phyloP scores from a whole-genome alignment of 495 filamentous ascomycete genomes.

The Daldinia loculata region DNA sequence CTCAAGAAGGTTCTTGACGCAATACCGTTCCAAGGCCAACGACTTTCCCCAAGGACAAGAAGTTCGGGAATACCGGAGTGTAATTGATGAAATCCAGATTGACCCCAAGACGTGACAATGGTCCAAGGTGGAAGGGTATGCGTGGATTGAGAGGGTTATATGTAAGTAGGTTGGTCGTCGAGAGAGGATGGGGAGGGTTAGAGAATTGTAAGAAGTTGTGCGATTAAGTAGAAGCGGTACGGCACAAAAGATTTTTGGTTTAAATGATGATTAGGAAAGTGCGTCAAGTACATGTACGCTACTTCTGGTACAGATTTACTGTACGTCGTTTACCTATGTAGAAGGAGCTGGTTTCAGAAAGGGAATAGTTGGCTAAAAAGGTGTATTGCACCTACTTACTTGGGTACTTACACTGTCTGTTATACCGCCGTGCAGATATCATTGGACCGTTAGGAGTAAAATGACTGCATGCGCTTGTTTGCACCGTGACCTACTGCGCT shows the following conservation, averaged over 20 bases:
- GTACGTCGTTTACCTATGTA: background rate
- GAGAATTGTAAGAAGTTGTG: constrained; percentile 1
- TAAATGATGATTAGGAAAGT: background rate
- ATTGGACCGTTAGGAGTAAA: background rate
- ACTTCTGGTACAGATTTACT: background rate
- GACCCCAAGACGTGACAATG: constrained; percentile 28
- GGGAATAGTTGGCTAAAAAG: background rate
- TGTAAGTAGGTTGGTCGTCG: constrained; percentile 9
- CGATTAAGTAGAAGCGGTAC: background rate
- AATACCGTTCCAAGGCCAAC: constrained; percentile 25
- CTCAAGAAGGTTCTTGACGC: constrained; percentile 19
- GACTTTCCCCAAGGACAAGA: constrained; percentile 20
- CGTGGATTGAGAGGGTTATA: constrained; percentile 2
- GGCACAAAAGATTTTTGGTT: background rate
- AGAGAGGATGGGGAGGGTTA: background rate
- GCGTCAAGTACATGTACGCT: background rate
- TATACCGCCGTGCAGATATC: background rate
- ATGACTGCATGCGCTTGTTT: constrained; percentile 1
- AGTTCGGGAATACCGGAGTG: constrained; percentile 4
- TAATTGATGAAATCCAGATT: constrained; percentile 27
- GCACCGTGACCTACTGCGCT: background rate
- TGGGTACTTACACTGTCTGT: background rate
- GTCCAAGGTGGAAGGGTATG: constrained; percentile 18
- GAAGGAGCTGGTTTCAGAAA: constrained; percentile 22
- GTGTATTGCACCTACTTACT: background rate